These are phyloP conservation scores for Dactylellina parvicollis DNA, from an alignment of 2,329 filamentous ascomycete genomes.

Conservation along the genomic window DNA sequence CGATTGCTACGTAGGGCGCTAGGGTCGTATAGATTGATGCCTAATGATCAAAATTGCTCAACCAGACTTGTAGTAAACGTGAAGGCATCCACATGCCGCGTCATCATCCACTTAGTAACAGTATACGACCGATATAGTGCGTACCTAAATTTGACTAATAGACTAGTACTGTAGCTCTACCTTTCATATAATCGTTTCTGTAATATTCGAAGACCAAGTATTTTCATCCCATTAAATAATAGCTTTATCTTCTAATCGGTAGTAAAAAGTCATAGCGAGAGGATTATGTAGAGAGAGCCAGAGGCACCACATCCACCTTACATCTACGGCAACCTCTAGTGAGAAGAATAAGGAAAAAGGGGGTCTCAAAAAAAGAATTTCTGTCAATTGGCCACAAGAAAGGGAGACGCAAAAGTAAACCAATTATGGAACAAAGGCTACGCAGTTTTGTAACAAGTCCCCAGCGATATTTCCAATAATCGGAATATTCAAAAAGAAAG, in stretches of 20 bases:
- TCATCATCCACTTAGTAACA: neutral
- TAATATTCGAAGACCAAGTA: neutral
- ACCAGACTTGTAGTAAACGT: no score
- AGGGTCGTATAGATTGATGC: neutral
- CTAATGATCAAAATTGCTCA: neutral
- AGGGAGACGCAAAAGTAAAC: conserved; percentile 11
- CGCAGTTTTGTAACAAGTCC: conserved; percentile 32
- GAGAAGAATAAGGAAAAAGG: conserved; percentile 1
- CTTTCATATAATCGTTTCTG: no score
- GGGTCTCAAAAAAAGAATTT: neutral
- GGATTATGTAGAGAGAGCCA: neutral
- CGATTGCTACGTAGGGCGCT: neutral
- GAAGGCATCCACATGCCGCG: conserved; percentile 7
- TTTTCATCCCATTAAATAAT: neutral
- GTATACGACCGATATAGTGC: neutral
- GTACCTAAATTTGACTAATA: no score
- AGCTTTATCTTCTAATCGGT: neutral
- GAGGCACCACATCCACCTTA: conserved; percentile 2
- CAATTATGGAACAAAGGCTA: conserved; percentile 36
- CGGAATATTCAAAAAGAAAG: neutral
- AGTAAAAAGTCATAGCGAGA: neutral
- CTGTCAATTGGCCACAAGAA: conserved; percentile 26
- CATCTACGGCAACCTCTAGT: conserved; percentile 21
- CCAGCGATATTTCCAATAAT: neutral
- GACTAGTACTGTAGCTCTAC: no score